Evolutionary conservation across 2,329 filamentous ascomycete species (phyloP), one percentile per base, ranked within the genome.

Genomic region (Aspergillus sergii): DNA sequence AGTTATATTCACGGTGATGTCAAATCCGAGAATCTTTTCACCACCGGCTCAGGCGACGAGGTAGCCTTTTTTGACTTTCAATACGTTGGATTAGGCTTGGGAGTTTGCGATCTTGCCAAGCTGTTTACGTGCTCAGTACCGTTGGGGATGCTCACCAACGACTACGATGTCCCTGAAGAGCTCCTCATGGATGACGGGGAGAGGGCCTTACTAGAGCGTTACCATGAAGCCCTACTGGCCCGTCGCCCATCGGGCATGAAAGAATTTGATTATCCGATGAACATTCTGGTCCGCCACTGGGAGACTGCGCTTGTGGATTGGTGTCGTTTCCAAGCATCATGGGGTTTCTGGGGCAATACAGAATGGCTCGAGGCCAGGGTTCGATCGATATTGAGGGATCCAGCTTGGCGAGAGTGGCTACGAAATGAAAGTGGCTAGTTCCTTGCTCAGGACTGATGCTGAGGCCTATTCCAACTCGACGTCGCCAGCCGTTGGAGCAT

Each of bases 21-120:
- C 58, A 91, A 91, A 73, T 88, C 86, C 0, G 88, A 90, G 67
- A 91, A 91, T 63, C 80, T 91, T 8, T 90, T 90, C 69, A 86
- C 85, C 0, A 86, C 79, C 0, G 62, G 70, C 0, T 66, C 72
- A 0, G 86, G 85, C 1, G 75, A 83, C 2, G 63, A 77, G 4
- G 86, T 88, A 1, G 88, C 86, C 0, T 88, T 91, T 66, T 90
- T 88, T 69, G 89, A 91, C 71, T 91, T 91, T 61, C 89, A 91
- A 68, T 91, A 91, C 67, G 83, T 85, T 0, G 89, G 89, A 0
- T 74, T 89, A 0, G 88, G 89, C 0, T 72, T 90, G 0, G 88
- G 89, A 0, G 88, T 87, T 0, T 88, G 88, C 66, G 89, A 91
- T 71, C 77, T 91, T 0, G 88, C 88, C 2, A 90, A 90, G 70